phyloP scores from a whole-genome alignment of 768 basidiomycete species.

The Guyanaporus albipodus region DNA sequence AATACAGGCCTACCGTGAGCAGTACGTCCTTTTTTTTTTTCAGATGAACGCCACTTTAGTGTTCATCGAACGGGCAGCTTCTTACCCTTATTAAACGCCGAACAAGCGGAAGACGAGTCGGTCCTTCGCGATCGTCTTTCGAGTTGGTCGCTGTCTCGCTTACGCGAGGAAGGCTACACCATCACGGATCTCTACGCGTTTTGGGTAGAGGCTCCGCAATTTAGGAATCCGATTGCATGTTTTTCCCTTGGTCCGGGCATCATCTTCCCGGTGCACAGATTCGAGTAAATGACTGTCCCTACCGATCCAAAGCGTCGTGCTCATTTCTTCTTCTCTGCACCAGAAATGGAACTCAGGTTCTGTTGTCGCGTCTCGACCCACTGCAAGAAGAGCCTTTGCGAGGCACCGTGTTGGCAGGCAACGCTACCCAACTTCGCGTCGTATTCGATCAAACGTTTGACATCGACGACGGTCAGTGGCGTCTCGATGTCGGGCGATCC shows the following conservation, averaged over 20 bases:
- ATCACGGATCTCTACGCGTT: slow-evolving; percentile 62
- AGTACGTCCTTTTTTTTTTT: slow-evolving; percentile 34
- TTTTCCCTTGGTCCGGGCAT: slow-evolving; percentile 65
- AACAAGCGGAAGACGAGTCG: slow-evolving; percentile 62
- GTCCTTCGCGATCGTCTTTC: slow-evolving; percentile 60
- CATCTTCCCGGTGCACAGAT: slow-evolving; percentile 58
- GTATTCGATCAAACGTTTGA: slow-evolving; percentile 51
- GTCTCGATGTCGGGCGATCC: slow-evolving; percentile 67
- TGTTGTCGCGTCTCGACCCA: slow-evolving; percentile 63
- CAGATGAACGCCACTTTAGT: neutral
- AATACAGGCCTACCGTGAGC: slow-evolving; percentile 49
- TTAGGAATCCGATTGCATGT: slow-evolving; percentile 61
- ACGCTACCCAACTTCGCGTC: slow-evolving; percentile 51
- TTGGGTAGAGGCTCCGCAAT: slow-evolving; percentile 63
- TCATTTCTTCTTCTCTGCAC: neutral
- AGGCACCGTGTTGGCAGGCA: slow-evolving; percentile 52
- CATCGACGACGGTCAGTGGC: slow-evolving; percentile 48
- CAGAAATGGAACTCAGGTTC: slow-evolving; percentile 68
- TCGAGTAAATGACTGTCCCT: slow-evolving; percentile 50
- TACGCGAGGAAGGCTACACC: slow-evolving; percentile 70
- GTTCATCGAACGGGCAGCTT: slow-evolving; percentile 37
- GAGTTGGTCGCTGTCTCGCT: slow-evolving; percentile 57
- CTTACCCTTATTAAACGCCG: slow-evolving; percentile 44
- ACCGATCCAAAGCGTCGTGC: neutral
- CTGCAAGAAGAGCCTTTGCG: slow-evolving; percentile 47